Evolutionary conservation across 164 flowering plant genomes (phyloP).

Genomic region (Nymphaea thermarum): DNA sequence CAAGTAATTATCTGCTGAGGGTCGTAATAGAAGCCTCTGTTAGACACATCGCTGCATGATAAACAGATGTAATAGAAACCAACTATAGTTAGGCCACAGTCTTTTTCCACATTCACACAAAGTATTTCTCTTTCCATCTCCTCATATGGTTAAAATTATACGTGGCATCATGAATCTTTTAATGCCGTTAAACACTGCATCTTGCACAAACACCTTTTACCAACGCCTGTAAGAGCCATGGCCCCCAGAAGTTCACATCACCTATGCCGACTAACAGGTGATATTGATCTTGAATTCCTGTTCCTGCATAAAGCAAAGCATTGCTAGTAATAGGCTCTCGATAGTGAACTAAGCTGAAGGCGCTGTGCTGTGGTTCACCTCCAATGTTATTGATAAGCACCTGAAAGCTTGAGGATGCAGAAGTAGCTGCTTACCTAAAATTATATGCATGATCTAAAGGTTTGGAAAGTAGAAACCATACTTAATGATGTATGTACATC

Average conservation of each 20-base stretch:
- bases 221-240: not conserved
- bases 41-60: constrained; percentile 88
- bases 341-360: not conserved
- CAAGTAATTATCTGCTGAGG: constrained; percentile 74
- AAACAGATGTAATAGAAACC: constrained; percentile 97
- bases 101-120: constrained; percentile 88
- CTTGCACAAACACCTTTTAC: not conserved
- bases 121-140: constrained; percentile 98
- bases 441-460: too few species aligned
- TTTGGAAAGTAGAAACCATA: too few species aligned
- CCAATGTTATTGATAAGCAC: not conserved
- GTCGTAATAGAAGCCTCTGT: constrained; percentile 89
- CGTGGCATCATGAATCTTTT: too few species aligned
- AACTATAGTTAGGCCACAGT: constrained; percentile 93
- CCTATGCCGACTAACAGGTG: constrained; percentile 44
- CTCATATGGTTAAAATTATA: constrained; percentile 23
- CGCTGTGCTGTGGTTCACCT: not conserved
- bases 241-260: constrained; percentile 7
- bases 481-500: too few species aligned
- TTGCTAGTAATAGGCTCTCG: not conserved
- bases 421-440: constrained; percentile 47
- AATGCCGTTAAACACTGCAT: too few species aligned
- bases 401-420: not conserved
- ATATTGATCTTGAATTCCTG: constrained; percentile 62
- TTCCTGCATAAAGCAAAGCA: constrained; percentile 36